A percentile compares a stretch with the other conserved stretches of the same genome.
phyloP scores from a whole-genome alignment of 495 filamentous ascomycete species.

The Podospora tetraspora region DNA sequence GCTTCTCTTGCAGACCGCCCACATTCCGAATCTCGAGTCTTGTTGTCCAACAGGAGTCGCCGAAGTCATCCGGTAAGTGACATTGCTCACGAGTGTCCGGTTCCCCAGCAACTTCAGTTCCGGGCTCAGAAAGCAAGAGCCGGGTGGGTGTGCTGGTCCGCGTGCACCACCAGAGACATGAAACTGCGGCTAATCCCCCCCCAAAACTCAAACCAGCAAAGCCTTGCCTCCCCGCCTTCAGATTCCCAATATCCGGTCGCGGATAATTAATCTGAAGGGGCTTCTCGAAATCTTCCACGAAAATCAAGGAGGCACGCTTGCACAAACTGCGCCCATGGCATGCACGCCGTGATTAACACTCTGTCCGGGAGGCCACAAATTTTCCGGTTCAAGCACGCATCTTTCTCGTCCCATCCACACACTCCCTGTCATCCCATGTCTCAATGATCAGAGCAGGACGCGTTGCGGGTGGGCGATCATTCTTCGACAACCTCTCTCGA shows the following conservation, averaged over 20 bases:
- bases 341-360: slow-evolving; percentile 18
- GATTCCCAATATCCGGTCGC: slow-evolving; percentile 17
- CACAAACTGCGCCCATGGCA: slow-evolving; percentile 16
- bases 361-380: slow-evolving; percentile 12
- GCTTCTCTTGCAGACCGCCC: background rate
- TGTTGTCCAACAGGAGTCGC: background rate
- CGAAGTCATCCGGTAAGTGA: background rate
- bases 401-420: slow-evolving; percentile 6
- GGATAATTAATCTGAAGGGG: slow-evolving; percentile 31
- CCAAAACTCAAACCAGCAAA: slow-evolving; percentile 23
- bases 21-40: background rate
- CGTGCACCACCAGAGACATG: slow-evolving; percentile 22
- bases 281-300: slow-evolving; percentile 32
- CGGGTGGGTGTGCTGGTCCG: slow-evolving; percentile 21
- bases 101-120: slow-evolving; percentile 12
- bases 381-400: slow-evolving; percentile 21
- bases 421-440: slow-evolving; percentile 19
- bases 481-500: background rate
- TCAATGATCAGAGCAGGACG: slow-evolving; percentile 18
- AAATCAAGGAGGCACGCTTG: slow-evolving; percentile 26
- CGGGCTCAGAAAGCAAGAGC: slow-evolving; percentile 24
- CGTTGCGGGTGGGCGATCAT: slow-evolving; percentile 21
- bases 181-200: slow-evolving; percentile 36
- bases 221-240: slow-evolving; percentile 7
- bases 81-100: background rate